Evolutionary conservation across 768 basidiomycete species (phyloP).

Genomic region (Pleurotus citrinopileatus): DNA sequence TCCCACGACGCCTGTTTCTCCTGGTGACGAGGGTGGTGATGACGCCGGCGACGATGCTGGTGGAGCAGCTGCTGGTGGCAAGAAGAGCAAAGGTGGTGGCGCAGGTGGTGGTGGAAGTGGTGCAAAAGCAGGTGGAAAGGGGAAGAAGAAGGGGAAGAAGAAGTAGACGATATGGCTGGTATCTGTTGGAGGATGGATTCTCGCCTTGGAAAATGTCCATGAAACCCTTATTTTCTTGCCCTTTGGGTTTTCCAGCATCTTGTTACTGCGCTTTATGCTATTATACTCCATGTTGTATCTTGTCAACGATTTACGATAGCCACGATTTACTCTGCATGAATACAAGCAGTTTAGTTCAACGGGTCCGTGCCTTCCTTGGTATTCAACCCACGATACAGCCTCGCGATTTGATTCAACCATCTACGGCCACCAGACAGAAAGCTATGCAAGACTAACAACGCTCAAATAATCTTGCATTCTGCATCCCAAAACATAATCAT

Average conservation of each 20-base stretch:
- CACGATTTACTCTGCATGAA: neutral
- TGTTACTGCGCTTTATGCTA: too few species aligned
- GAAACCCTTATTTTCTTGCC: too few species aligned
- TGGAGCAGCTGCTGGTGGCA: neutral
- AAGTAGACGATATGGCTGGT: neutral
- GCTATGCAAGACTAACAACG: neutral
- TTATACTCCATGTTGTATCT: too few species aligned
- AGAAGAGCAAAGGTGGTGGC: neutral
- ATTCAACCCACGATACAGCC: neutral
- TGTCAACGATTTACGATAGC: neutral
- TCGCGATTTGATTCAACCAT: too few species aligned
- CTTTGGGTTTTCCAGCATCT: too few species aligned
- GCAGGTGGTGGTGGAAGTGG: neutral
- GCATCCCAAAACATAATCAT: too few species aligned
- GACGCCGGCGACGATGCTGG: neutral
- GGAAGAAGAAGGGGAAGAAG: constrained; percentile 7
- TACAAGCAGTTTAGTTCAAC: neutral
- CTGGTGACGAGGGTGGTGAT: neutral
- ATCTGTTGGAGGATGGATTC: too few species aligned
- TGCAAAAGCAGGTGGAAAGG: neutral
- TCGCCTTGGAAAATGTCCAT: too few species aligned
- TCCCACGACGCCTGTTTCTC: constrained; percentile 1
- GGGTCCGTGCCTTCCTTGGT: too few species aligned
- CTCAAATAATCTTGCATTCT: neutral
- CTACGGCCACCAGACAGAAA: neutral